phyloP scores from a whole-genome alignment of 164 flowering plant species.

The Malania oleifera region DNA sequence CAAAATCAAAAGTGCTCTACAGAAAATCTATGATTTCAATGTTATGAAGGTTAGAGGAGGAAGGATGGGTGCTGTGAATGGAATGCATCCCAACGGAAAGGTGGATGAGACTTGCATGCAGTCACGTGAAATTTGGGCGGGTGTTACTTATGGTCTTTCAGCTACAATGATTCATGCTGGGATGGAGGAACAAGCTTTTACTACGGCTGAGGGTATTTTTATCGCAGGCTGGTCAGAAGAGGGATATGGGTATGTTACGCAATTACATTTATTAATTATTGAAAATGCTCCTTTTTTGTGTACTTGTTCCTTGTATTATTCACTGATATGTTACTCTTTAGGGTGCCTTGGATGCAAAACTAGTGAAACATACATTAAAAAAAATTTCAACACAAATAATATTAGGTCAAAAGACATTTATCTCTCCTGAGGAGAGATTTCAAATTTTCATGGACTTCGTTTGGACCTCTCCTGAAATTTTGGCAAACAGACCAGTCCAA shows the following conservation, averaged over 20 bases:
- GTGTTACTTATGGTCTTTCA: conserved; percentile 82
- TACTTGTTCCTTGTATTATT: background rate
- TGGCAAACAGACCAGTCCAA: too few relatives aligned
- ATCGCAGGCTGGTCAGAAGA: conserved; percentile 90
- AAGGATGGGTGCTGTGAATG: conserved; percentile 89
- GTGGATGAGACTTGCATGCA: conserved; percentile 94
- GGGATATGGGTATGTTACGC: conserved; percentile 71
- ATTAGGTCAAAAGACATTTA: too few relatives aligned
- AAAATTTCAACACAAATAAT: too few relatives aligned
- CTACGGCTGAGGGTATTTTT: conserved; percentile 86
- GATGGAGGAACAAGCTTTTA: conserved; percentile 74
- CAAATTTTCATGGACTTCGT: too few relatives aligned
- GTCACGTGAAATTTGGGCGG: conserved; percentile 93
- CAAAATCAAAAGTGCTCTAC: conserved; percentile 60
- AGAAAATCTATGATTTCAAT: conserved; percentile 74
- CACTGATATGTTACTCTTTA: background rate
- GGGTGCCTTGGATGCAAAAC: too few relatives aligned
- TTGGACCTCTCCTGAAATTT: too few relatives aligned
- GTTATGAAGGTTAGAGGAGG: conserved; percentile 89
- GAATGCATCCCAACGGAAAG: conserved; percentile 83
- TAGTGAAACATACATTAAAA: too few relatives aligned
- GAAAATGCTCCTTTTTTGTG: background rate
- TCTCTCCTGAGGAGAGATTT: too few relatives aligned
- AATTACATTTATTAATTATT: background rate
- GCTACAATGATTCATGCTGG: conserved; percentile 81